Evolutionary conservation across 1,284 basidiomycete genomes (phyloP).

Genomic region (Prillingera fragicola): DNA sequence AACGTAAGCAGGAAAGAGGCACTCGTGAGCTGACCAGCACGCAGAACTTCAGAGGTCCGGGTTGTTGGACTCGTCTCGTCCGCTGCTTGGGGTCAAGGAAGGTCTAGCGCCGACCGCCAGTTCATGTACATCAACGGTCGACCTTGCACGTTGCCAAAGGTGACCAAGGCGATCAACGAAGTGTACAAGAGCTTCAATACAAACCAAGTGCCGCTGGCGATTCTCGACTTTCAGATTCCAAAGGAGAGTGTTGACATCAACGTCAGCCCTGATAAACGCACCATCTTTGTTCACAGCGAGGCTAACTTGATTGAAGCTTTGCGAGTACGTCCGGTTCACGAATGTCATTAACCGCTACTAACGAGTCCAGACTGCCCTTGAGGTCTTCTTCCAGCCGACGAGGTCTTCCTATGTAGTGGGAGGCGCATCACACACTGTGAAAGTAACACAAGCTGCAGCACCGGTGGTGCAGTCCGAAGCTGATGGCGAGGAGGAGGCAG

Average conservation of each 20-base stretch:
- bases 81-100: slow-evolving; percentile 54
- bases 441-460: too few species aligned
- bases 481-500: slow-evolving; percentile 12
- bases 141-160: slow-evolving; percentile 75
- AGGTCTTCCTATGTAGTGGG: slow-evolving; percentile 64
- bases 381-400: slow-evolving; percentile 60
- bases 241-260: slow-evolving; percentile 88
- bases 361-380: slow-evolving; percentile 57
- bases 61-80: slow-evolving; percentile 43
- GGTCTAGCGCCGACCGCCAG: slow-evolving; percentile 75
- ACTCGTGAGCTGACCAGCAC: slow-evolving; percentile 19
- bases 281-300: slow-evolving; percentile 87
- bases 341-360: neutral
- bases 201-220: slow-evolving; percentile 71
- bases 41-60: slow-evolving; percentile 31
- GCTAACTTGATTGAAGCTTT: slow-evolving; percentile 69
- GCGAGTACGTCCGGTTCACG: slow-evolving; percentile 54
- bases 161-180: slow-evolving; percentile 76
- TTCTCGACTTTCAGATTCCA: slow-evolving; percentile 77
- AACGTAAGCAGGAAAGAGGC: slow-evolving; percentile 15
- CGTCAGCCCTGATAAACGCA: slow-evolving; percentile 93
- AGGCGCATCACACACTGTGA: slow-evolving; percentile 37
- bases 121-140: slow-evolving; percentile 93
- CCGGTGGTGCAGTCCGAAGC: slow-evolving; percentile 9
- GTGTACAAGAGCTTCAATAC: slow-evolving; percentile 79